Base-by-base conservation (phyloP, 148 eudicot genomes). In the Euryodendron excelsum region DNA sequence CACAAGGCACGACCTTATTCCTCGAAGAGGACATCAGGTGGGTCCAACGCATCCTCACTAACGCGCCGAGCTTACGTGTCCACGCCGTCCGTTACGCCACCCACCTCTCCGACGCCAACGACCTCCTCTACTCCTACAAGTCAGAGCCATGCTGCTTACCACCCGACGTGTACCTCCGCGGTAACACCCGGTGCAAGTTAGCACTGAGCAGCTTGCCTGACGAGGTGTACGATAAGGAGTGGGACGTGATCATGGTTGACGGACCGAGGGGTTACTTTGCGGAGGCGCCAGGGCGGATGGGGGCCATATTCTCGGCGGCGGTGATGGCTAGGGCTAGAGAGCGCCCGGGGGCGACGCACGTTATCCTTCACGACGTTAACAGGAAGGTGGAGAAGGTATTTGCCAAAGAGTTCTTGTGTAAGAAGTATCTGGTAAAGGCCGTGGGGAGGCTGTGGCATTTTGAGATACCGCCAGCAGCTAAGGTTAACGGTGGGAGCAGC, bases 201-300 rank as follows among this genome's bases (percentile, higher is more conserved):
- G 81, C 79, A 18, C 70, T 89, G 72, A 78, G 83, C 39, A 82
- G 80, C 41, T 70, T 89, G 27, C 89, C 91, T 10, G 81, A 85
- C 44, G 89, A 89, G 71, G 88, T 87, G 50, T 89, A 89, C 72
- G 77, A 25, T 44, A 85, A 53, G 72, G 85, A 83, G 39, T 89
- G 91, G 91, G 91, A 89, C 56, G 84, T 83, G 78, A 87, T 89
- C 78, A 79, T 89, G 89, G 80, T 89, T 9, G 91, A 89, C 30
- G 91, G 90, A 31, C 89, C 91, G 17, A 82, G 58, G 66, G 90
- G 90, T 25, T 87, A 85, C 39, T 84, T 53, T 2, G 81, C 80
- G 8, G 84, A 83, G 71, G 70, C 88, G 33, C 91, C 91, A 25
- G 90, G 91, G 50, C 71, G 91, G 70, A 89, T 89, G 91, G 79